A percentile compares a stretch with the other conserved stretches of the same genome.
Conservation (phyloP, 2,329 filamentous ascomycete species). For the Dothistroma pini region DNA sequence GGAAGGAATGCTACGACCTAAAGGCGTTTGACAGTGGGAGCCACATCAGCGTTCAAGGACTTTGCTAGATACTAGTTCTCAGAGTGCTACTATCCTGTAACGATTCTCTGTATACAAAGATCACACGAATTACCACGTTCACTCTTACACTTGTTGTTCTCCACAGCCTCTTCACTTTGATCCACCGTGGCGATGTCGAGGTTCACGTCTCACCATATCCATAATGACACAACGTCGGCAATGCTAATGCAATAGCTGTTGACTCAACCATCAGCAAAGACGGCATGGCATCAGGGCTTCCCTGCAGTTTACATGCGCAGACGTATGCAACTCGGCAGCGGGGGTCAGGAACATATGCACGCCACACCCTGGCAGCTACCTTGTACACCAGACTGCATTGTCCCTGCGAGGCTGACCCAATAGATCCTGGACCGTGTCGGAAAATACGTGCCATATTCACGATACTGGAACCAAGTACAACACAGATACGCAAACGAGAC, state of each 20-base stretch:
- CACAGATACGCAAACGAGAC: not conserved
- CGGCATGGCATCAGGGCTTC: not conserved
- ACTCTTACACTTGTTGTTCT: not conserved
- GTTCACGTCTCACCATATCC: not conserved
- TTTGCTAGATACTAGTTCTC: not conserved
- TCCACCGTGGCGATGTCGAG: not conserved
- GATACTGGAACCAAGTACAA: not conserved
- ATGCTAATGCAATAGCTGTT: not conserved
- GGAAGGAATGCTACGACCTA: conserved; percentile 1
- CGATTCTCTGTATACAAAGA: not conserved
- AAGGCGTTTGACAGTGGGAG: not conserved
- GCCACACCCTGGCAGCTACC: not conserved
- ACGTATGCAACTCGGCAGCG: not conserved
- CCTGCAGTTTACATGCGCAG: not conserved
- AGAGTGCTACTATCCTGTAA: not conserved
- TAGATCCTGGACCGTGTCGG: not conserved
- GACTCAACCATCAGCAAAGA: not conserved
- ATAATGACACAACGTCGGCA: not conserved
- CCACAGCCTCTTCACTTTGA: not conserved
- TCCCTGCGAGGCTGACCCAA: not conserved
- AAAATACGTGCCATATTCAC: not conserved
- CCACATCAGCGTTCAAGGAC: not conserved
- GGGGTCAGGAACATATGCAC: not conserved
- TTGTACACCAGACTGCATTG: not conserved
- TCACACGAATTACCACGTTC: not conserved